Evolutionary conservation across 441 rosid species (phyloP).

Genomic region (Euphorbia celastroides): DNA sequence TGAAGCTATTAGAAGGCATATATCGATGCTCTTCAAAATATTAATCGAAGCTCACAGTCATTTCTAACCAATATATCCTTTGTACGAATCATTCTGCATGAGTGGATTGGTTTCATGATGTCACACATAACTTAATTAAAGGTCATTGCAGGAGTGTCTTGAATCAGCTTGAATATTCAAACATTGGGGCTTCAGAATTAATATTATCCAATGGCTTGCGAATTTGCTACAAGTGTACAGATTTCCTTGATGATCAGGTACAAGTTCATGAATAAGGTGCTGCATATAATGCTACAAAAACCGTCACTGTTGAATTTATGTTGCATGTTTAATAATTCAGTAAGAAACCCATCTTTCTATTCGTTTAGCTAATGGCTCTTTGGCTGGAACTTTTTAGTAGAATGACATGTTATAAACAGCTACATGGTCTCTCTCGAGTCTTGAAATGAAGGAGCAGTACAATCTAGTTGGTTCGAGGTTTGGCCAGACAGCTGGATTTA

Average conservation of each 20-base stretch:
- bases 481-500: neutral
- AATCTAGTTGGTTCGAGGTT: neutral
- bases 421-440: neutral
- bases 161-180: constrained; percentile 59
- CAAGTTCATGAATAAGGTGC: constrained; percentile 17
- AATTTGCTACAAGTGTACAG: constrained; percentile 80
- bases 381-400: neutral
- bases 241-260: constrained; percentile 97
- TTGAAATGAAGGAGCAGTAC: constrained; percentile 3
- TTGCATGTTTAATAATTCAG: neutral
- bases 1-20: neutral
- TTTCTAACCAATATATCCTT: neutral
- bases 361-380: neutral
- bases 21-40: neutral
- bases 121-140: constrained; percentile 22
- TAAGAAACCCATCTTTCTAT: neutral
- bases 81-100: neutral
- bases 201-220: constrained; percentile 88
- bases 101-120: neutral
- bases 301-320: neutral
- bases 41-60: neutral
- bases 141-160: constrained; percentile 47
- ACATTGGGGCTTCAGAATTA: constrained; percentile 76
- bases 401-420: neutral
- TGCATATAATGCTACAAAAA: constrained; percentile 4